Base-by-base conservation (phyloP, 169 alveolate species). In the Eimeria zaria region DNA sequence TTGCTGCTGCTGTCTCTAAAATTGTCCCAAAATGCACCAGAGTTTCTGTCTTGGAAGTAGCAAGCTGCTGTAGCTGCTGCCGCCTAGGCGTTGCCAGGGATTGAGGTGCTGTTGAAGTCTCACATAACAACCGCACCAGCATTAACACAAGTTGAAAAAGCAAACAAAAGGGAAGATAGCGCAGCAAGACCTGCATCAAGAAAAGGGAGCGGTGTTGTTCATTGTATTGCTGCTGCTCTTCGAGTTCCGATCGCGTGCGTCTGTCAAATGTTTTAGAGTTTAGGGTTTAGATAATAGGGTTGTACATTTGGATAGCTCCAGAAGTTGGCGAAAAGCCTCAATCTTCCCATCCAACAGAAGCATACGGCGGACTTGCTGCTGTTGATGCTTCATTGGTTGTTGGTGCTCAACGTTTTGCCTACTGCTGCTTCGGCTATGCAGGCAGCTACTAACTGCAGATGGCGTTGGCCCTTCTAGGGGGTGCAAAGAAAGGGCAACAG, bases 21-120 rank as follows among this genome's bases (percentile, higher is more conserved):
- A 58, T 55, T 7, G 76, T 27, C 53, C 53, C n/a, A 39, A 83
- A 55, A 22, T 83, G 91, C 58, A 16, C 55, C 91, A 83, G 18
- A 33, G 58, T 83, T 51, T 83, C 91, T 48, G 74, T 36, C 76
- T 46, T 83, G 74, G 91, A 83, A 76, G 74, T 51, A 3, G 76
- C 91, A 27, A 83, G 91, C 55, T 83, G 41, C 76, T 53, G 91
- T 58, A 83, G 91, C 76, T 83, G 91, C 30, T 83, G 91, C 91
- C 76, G n/a, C 22, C 91, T 69, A 22, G 46, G 55, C 33, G 55
- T 3, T 33, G 74, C 91, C 91, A 83, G 76, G 53, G 74, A 83
- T n/a, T 83, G 73, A 16, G 91, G 91, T 83, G 91, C 91, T 83
- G 91, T 76, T 83, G 91, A 74, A 33, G 51, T 76, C 91, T 58